Evolutionary conservation across 2,329 filamentous ascomycete genomes (phyloP), one percentile per base, ranked within the genome.

Genomic region (Alternaria ventricosa): DNA sequence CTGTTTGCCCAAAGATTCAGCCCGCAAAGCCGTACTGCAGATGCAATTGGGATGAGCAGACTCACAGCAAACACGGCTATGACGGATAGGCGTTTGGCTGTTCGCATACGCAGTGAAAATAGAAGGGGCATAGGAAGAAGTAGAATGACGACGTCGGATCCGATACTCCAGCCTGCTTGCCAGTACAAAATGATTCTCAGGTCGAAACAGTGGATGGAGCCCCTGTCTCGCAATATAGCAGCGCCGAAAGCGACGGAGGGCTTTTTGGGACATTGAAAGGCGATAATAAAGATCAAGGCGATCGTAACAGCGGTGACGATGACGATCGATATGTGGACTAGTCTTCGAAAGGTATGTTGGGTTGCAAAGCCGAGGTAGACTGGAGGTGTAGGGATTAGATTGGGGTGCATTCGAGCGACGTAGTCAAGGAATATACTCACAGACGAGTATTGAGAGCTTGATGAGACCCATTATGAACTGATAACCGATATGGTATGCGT

Each of bases 401-500:
- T 22, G 41, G n/a, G 23, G 11, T 22, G n/a, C 13, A 8, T 20
- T 8, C 11, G 15, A 22, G 1, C 5, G n/a, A 11, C 3, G 9
- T 44, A 23, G 13, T 25, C 23, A 18, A 44, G 36, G 22, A 9
- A 5, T 25, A 1, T 20, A 55, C 53, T 22, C 5, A 55, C 33
- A 75, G 3, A 66, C 57, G 1, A 75, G 65, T 25, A 75, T 72
- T 3, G 70, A 74, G 28, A 75, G 51, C 56, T 77, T 76, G 45
- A 75, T 67, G 22, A 74, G 49, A 15, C 62, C 67, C 25, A 73
- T 70, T 18, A 66, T 65, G 28, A 68, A 62, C 13, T 71, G 44
- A 60, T 77, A 76, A 9, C 69, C 55, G 18, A 75, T 72, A 53
- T 75, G 72, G 36, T 75, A 75, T 18, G 67, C 62, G 43, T 75